phyloP scores from a whole-genome alignment of 805 yeast species.

The Kazachstania kunashirensis region DNA sequence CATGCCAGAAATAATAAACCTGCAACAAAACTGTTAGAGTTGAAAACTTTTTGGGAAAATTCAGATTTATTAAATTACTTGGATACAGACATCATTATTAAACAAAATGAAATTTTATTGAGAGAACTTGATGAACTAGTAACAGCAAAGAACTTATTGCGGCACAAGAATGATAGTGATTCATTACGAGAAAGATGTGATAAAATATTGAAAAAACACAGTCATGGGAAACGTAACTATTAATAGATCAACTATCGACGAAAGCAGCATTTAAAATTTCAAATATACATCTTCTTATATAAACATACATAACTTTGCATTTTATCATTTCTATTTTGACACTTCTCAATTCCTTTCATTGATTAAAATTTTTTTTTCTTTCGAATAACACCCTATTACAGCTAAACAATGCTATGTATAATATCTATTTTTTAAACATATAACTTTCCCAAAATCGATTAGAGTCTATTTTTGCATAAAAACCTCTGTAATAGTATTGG shows the following conservation, averaged over 20 bases:
- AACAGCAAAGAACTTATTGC: neutral
- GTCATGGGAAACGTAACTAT: no score
- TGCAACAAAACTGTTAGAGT: constrained; percentile 1
- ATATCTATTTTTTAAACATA: no score
- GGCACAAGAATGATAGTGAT: neutral
- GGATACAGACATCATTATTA: constrained; percentile 4
- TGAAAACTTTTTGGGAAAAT: constrained; percentile 3
- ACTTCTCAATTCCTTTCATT: no score
- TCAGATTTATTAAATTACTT: constrained; percentile 2
- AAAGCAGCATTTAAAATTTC: neutral
- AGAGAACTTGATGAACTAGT: constrained; percentile 2
- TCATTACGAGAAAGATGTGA: constrained; percentile 3
- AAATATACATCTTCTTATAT: neutral
- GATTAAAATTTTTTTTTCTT: no score
- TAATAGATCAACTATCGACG: no score
- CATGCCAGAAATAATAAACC: neutral
- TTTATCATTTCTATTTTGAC: no score
- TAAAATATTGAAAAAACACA: neutral
- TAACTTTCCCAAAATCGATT: no score
- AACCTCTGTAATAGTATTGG: no score
- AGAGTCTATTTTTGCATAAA: no score
- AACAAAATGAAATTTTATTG: constrained; percentile 3
- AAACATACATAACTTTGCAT: no score
- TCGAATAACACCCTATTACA: no score
- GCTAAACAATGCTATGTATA: no score